Evolutionary conservation across 305 asterid genomes (phyloP).

Genomic region (Striga hermonthica): DNA sequence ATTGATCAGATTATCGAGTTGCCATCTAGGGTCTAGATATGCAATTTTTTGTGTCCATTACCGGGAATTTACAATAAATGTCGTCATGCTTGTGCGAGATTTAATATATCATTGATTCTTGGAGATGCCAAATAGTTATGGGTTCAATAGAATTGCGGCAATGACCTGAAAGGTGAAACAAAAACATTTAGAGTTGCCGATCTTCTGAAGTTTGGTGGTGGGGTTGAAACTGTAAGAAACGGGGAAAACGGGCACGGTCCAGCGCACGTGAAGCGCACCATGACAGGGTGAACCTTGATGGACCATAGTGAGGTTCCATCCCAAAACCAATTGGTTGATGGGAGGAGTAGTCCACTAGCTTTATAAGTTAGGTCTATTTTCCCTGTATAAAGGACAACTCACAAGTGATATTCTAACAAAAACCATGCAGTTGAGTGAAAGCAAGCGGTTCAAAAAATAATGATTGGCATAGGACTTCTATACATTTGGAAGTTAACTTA

Average conservation of each 20-base stretch:
- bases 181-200: background rate
- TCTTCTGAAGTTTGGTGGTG: conserved; percentile 15
- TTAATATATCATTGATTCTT: conserved; percentile 5
- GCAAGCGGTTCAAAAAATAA: conserved; percentile 18
- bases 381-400: too few species aligned
- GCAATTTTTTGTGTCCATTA: background rate
- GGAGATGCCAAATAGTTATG: conserved; percentile 14
- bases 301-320: too few species aligned
- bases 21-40: conserved; percentile 12
- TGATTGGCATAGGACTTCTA: conserved; percentile 16
- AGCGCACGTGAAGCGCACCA: too few species aligned
- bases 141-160: conserved; percentile 15
- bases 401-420: too few species aligned
- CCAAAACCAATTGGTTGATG: too few species aligned
- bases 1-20: conserved; percentile 7
- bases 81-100: conserved; percentile 18
- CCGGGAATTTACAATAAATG: conserved; percentile 14
- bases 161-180: conserved; percentile 12
- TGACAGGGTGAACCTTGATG: too few species aligned
- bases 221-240: too few species aligned
- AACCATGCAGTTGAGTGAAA: conserved; percentile 23
- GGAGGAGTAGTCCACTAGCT: too few species aligned
- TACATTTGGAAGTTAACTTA: conserved; percentile 28
- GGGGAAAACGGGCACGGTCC: too few species aligned
- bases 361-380: too few species aligned